A percentile compares a stretch with the other conserved stretches of the same genome.
Evolutionary conservation across 495 filamentous ascomycete genomes (phyloP).

Genomic region (Stereocaulon alpinum): DNA sequence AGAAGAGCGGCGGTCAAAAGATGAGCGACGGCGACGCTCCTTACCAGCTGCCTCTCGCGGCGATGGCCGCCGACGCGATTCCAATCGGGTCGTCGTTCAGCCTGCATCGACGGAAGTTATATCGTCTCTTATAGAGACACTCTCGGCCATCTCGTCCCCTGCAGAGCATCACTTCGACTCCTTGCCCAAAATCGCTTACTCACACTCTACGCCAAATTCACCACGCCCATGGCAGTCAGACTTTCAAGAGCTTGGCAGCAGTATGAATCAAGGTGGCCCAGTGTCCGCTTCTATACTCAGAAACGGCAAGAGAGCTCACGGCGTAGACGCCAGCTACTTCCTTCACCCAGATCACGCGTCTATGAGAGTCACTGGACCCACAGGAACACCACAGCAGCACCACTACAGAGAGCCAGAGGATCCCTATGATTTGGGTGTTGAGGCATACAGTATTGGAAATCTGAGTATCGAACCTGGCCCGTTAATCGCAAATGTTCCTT

Average conservation of each 20-base stretch:
- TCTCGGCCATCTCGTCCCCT: slow-evolving; percentile 75
- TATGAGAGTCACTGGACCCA: slow-evolving; percentile 16
- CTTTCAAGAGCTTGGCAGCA: slow-evolving; percentile 17
- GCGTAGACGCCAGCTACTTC: slow-evolving; percentile 32
- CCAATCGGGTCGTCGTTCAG: slow-evolving; percentile 37
- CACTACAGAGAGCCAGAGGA: slow-evolving; percentile 3
- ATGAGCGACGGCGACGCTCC: slow-evolving; percentile 15
- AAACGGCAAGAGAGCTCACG: slow-evolving; percentile 6
- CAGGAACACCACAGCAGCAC: background rate
- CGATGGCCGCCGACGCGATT: slow-evolving; percentile 17
- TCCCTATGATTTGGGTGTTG: slow-evolving; percentile 12
- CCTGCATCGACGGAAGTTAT: slow-evolving; percentile 88
- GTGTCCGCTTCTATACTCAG: slow-evolving; percentile 6
- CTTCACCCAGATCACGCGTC: slow-evolving; percentile 69
- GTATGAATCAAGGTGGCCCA: slow-evolving; percentile 16
- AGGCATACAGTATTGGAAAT: slow-evolving; percentile 47
- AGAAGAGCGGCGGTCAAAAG: slow-evolving; percentile 9
- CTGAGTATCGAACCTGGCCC: slow-evolving; percentile 45
- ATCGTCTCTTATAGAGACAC: slow-evolving; percentile 81
- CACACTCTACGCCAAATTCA: slow-evolving; percentile 29
- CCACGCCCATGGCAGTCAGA: slow-evolving; percentile 23
- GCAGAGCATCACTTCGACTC: slow-evolving; percentile 64
- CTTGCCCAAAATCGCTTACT: slow-evolving; percentile 37
- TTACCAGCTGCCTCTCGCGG: slow-evolving; percentile 12
- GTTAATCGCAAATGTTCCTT: slow-evolving; percentile 35